Percentiles rank a stretch among this genome's conserved stretches.
phyloP scores from a whole-genome alignment of 2,329 filamentous ascomycete species.

The Fusarium sp. region DNA sequence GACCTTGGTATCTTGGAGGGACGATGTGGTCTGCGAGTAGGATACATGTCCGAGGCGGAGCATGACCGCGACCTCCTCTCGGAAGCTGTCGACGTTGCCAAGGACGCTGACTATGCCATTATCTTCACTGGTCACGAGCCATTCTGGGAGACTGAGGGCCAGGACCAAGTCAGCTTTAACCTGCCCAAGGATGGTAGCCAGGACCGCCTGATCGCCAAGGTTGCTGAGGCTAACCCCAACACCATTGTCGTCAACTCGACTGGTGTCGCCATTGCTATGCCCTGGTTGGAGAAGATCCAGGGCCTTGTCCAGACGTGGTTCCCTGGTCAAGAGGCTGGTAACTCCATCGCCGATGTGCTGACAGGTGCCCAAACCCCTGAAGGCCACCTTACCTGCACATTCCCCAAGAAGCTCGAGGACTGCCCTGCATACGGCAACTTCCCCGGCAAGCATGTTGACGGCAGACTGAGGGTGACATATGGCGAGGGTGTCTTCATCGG shows the following conservation, averaged over 20 bases:
- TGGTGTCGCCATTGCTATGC: constrained; percentile 69
- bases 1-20: constrained; percentile 48
- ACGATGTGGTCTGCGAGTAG: constrained; percentile 44
- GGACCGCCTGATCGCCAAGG: constrained; percentile 65
- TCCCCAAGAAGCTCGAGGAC: constrained; percentile 67
- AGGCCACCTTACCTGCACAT: constrained; percentile 70
- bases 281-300: constrained; percentile 64
- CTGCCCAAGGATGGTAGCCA: constrained; percentile 68
- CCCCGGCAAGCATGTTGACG: constrained; percentile 53
- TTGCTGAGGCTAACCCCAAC: constrained; percentile 66
- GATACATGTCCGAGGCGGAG: constrained; percentile 45
- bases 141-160: constrained; percentile 60
- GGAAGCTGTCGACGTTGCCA: constrained; percentile 67
- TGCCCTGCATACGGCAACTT: constrained; percentile 74
- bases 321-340: constrained; percentile 74
- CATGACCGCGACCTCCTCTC: constrained; percentile 49
- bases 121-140: constrained; percentile 67
- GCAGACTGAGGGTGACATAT: constrained; percentile 68
- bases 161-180: constrained; percentile 77
- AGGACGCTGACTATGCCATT: constrained; percentile 65
- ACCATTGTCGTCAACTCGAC: constrained; percentile 71
- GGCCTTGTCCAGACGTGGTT: constrained; percentile 74
- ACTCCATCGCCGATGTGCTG: constrained; percentile 73
- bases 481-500: constrained; percentile 77
- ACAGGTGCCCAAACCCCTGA: constrained; percentile 72